Percentiles rank a stretch among this genome's conserved stretches.
Conservation (phyloP, 2,329 filamentous ascomycete genomes). For the Colletotrichum filicis region DNA sequence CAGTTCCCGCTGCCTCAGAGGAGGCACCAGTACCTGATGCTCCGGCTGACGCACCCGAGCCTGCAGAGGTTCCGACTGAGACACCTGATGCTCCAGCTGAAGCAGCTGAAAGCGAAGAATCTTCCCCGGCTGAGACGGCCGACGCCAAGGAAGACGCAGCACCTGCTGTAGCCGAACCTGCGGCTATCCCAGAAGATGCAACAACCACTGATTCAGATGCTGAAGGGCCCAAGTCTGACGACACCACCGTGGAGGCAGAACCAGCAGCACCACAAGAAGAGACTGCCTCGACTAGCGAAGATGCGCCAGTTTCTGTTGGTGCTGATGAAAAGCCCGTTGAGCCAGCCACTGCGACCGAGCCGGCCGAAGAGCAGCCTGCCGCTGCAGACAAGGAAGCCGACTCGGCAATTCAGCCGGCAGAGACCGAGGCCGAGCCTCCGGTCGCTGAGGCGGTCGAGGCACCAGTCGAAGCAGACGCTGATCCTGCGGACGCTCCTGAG, state of each 20-base stretch:
- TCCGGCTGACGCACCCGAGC: neutral
- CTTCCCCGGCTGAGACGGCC: neutral
- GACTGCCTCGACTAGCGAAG: neutral
- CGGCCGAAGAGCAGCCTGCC: neutral
- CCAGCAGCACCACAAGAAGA: neutral
- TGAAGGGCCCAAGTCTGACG: neutral
- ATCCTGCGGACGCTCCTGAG: neutral
- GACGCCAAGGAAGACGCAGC: neutral
- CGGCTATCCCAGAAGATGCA: neutral
- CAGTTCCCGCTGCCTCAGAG: neutral
- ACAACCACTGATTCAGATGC: neutral
- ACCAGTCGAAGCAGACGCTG: neutral
- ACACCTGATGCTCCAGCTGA: neutral
- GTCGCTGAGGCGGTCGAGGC: neutral
- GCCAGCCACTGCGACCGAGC: neutral
- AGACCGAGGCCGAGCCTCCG: neutral
- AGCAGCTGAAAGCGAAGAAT: neutral
- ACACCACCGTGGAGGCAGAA: neutral
- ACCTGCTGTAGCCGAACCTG: neutral
- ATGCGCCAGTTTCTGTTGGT: neutral
- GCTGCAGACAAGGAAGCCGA: neutral
- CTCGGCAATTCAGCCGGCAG: neutral
- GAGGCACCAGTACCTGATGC: neutral
- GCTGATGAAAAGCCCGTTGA: neutral
- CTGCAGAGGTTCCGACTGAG: neutral